Conservation (phyloP, 2,329 filamentous ascomycete genomes). For the Neoscytalidium dimidiatum region DNA sequence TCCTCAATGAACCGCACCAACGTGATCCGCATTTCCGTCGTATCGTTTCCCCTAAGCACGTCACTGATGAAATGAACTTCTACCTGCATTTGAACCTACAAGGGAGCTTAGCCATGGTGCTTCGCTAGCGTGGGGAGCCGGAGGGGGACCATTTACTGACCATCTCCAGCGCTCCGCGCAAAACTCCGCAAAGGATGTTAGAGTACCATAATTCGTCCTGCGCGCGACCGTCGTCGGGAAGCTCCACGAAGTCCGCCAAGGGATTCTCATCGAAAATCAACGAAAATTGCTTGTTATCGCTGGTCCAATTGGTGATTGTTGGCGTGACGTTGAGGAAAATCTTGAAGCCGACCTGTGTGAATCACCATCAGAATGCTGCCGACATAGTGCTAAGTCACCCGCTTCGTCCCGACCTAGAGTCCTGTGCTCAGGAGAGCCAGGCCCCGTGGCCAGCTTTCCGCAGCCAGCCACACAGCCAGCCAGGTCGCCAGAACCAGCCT, state of each 20-base stretch:
- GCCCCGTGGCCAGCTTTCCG: too few relatives aligned
- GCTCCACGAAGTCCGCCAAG: constrained; percentile 92
- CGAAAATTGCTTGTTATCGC: constrained; percentile 94
- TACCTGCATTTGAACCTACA: constrained; percentile 88
- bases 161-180: constrained; percentile 93
- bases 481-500: too few relatives aligned
- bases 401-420: not conserved
- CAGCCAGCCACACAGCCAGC: not conserved
- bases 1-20: constrained; percentile 95
- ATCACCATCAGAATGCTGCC: not conserved
- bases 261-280: constrained; percentile 97
- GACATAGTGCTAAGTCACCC: too few relatives aligned
- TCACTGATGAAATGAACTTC: constrained; percentile 97
- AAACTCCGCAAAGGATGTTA: constrained; percentile 91
- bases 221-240: constrained; percentile 91
- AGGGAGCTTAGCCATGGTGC: not conserved
- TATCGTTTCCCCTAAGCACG: constrained; percentile 87
- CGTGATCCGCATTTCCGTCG: constrained; percentile 94
- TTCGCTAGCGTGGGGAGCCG: not conserved
- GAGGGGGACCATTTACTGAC: constrained; percentile 52
- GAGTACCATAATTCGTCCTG: constrained; percentile 99
- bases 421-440: not conserved
- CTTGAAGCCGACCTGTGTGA: constrained; percentile 85
- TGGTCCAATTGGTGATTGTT: constrained; percentile 91
- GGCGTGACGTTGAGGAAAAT: constrained; percentile 98